Evolutionary conservation across 176 grass and related monocot species (phyloP).

Genomic region (Miscanthus lutarioriparius): DNA sequence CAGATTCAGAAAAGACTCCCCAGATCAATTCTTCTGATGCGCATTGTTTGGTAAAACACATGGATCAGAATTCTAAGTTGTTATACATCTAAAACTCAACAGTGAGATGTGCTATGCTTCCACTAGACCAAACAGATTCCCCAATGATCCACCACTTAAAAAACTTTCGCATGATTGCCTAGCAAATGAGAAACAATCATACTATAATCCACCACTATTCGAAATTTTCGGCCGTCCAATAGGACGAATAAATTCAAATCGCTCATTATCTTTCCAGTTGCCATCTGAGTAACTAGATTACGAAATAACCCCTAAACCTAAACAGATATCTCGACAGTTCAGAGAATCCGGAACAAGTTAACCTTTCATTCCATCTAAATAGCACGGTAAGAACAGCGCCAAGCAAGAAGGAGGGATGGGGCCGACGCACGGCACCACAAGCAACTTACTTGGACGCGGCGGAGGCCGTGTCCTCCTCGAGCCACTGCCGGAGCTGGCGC

Average conservation of each 20-base stretch:
- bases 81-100: background rate
- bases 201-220: background rate
- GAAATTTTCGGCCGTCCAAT: background rate
- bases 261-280: background rate
- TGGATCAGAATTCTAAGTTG: background rate
- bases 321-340: background rate
- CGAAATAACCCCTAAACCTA: background rate
- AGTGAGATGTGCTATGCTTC: background rate
- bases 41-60: background rate
- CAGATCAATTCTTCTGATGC: background rate
- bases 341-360: background rate
- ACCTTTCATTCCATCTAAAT: background rate
- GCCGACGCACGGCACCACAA: background rate
- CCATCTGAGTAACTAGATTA: background rate
- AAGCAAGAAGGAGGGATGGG: background rate
- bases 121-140: background rate
- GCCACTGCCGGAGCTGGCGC: slow-evolving; percentile 73
- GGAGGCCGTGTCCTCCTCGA: slow-evolving; percentile 71
- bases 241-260: background rate
- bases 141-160: background rate
- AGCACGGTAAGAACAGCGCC: background rate
- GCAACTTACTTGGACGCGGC: slow-evolving; percentile 46
- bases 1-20: background rate
- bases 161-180: background rate
- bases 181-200: background rate